Evolutionary conservation across 2,329 filamentous ascomycete species (phyloP).

Genomic region (Beauveria australis): DNA sequence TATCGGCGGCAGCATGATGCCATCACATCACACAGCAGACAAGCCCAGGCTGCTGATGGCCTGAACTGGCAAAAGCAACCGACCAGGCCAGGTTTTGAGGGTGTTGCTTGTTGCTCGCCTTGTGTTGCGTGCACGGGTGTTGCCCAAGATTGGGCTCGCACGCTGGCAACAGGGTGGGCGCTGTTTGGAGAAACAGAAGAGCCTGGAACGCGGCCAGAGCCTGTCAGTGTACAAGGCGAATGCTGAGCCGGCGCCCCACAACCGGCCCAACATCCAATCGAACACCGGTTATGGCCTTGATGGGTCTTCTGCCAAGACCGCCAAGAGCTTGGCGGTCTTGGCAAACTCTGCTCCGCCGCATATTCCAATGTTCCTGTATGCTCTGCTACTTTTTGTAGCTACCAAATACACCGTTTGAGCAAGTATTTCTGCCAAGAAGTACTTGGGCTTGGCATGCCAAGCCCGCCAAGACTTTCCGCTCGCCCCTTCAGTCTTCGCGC

Average conservation of each 20-base stretch:
- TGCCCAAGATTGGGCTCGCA: not conserved
- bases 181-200: conserved; percentile 6
- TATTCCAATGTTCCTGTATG: not conserved
- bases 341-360: conserved; percentile 23
- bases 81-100: not conserved
- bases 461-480: conserved; percentile 29
- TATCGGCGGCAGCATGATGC: not conserved
- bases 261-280: conserved; percentile 17
- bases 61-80: not conserved
- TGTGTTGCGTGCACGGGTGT: too few relatives aligned
- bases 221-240: conserved; percentile 9
- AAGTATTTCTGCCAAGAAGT: conserved; percentile 11
- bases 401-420: rapidly evolving
- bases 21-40: not conserved
- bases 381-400: not conserved
- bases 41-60: not conserved
- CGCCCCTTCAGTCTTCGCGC: conserved; percentile 21
- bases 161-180: too few relatives aligned
- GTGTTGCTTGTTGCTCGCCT: not conserved
- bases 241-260: conserved; percentile 2
- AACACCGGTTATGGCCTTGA: conserved; percentile 14
- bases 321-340: conserved; percentile 31
- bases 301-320: conserved; percentile 29
- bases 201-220: conserved; percentile 8
- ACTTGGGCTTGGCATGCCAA: conserved; percentile 28